Base-by-base conservation (phyloP, 257 asterid species). In the Solanum boliviense region DNA sequence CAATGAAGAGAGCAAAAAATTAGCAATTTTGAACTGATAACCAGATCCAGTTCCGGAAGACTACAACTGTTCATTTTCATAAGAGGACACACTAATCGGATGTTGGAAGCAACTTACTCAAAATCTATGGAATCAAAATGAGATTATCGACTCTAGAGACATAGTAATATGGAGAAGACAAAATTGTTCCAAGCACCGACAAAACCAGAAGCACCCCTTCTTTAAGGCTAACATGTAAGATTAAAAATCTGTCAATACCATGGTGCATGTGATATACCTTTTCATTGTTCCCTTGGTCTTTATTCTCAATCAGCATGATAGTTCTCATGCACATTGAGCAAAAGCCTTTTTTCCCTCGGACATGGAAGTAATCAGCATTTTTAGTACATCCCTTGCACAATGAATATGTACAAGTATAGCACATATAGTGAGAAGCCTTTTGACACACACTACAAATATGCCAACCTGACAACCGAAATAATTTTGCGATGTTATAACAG, bases 401-500 rank as follows among this genome's bases (percentile, higher is more conserved):
- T 34, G 98, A 94, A 90, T 92, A 95, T 34, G 98, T 92, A 89
- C 98, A 95, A 44, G 96, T 94, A 90, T 94, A 95, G 94, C 98
- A 95, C 91, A 88, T 82, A 87, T 91, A 94, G 89, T 93, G 93
- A 5, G 98, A 92, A 75, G 91, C 60, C 93, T 93, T 95, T 84
- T 88, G 90, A 86, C 98, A 95, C 83, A 88, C 94, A 87, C 95
- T 94, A 89, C 98, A 95, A 87, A 95, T 95, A 91, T 95, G 98
- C 98, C 98, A 95, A 90, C 98, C 98, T 95, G 95, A 89, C 25
- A 56, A 79, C 86, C 88, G 88, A 67, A 89, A 76, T 85, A 83
- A 38, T n/a, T 32, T 73, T 25, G 35, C 1, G 0, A 44, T 16
- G 29, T 52, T 73, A 73, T 5, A 16, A 81, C 68, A 46, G 18